Evolutionary conservation across 345 rosid species (phyloP), one percentile per base, ranked within the genome.

Genomic region (Salix caprea): DNA sequence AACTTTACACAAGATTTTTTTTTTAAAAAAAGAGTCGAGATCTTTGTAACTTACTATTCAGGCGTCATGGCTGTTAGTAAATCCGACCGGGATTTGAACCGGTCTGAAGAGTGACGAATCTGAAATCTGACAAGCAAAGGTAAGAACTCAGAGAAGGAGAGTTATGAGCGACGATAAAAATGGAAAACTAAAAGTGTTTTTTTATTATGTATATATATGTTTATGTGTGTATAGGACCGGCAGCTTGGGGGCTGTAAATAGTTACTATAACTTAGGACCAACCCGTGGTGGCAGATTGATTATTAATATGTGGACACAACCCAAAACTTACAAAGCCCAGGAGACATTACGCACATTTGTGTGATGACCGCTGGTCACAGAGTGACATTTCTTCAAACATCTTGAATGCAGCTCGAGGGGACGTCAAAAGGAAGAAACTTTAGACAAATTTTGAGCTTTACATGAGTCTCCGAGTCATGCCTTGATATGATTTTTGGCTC

Each of bases 51-150:
- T 82, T 75, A 87, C 86, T 83, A 84, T 68, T 87, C 87, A 73
- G 89, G 79, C 82, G 72, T 84, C 89, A 84, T 87, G 84, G 30
- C 81, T 7, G 24, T 21, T 19, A 64, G 75, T 9, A 56, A 71
- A 36, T 36, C 76, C 67, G 80, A 70, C 71, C 74, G 72, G 80
- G 72, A 75, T 73, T 64, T 54, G 62, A 71, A 69, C 85, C 83
- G 82, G 86, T 71, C 87, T 76, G 58, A 74, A 62, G 34, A 77
- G 64, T 30, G 18, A 65, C 21, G 72, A 74, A 74, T 75, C 78
- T 74, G 82, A 77, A 65, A 70, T 40, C 67, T 60, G 50, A 70
- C 77, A 70, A 72, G 62, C 30, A 50, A 2, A 46, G 30, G 48
- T 54, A 26, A 39, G 21, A 46, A 5, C 7, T 37, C 19, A 4